Base-by-base conservation (phyloP, 306 rosid species). In the Acacia confusa region DNA sequence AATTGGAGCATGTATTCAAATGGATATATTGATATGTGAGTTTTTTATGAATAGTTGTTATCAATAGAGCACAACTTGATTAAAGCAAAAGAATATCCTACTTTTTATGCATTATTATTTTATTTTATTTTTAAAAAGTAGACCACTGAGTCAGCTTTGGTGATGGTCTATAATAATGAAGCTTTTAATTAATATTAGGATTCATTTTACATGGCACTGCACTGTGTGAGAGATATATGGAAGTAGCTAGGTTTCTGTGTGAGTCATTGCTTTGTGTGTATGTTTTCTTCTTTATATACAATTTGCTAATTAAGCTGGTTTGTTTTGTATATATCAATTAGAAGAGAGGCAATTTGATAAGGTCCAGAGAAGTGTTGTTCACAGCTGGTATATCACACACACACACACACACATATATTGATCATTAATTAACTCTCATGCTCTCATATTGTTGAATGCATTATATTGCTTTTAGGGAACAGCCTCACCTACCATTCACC, bases 401-500 rank as follows among this genome's bases (percentile, higher is more conserved):
- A 10, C 13, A 44, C 78, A 45, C 57, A 24, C 2, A 12, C 4
- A 47, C 14, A 47, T 14, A 47, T 60, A 76, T 40, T 82, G 74
- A 77, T 70, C 52, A 45, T 40, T 45, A 40, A 20, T 55, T 20
- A 47, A 15, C 53, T 14, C 32, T 22, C 67, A 41, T 10, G 52
- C 3, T 0, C 53, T 61, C 36, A 0, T 7, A 53, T 15, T 30
- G 4, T 63, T 63, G 44, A 44, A 70, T 68, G 72, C 72, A 66
- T 34, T 66, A 34, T 36, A 70, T 83, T 53, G 64, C 70, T 78
- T 83, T 78, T 41, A 43, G 72, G 80, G 80, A 83, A 78, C 47
- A 57, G 77, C 77, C 47, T 41, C 69, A 79, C 80, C 80, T 79
- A 58, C 70, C 70, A 7, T 22, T 28, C 64, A 72, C 87, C 81